Percentiles rank a stretch among this genome's conserved stretches.
These are phyloP conservation scores for Huntiella abstrusa DNA, from an alignment of 2,329 filamentous ascomycete species.

Conservation along the genomic window DNA sequence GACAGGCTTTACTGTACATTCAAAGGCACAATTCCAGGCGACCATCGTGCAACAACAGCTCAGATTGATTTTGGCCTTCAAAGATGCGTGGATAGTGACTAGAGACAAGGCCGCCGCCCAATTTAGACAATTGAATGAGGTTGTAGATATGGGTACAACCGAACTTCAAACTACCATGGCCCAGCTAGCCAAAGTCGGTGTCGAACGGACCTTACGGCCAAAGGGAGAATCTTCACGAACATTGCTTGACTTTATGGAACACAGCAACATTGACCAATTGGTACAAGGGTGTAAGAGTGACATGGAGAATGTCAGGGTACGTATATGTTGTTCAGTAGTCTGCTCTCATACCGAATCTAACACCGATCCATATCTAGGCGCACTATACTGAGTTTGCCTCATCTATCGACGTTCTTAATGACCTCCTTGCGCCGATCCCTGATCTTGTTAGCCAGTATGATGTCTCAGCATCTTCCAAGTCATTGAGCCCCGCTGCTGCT, in stretches of 20 bases:
- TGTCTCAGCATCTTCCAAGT: constrained; percentile 14
- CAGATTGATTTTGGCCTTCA: constrained; percentile 30
- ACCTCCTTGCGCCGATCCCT: constrained; percentile 39
- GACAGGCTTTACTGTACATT: constrained; percentile 54
- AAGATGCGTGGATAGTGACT: constrained; percentile 31
- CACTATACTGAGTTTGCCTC: constrained; percentile 49
- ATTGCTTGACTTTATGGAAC: constrained; percentile 60
- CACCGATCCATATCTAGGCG: too few species aligned
- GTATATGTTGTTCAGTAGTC: constrained; percentile 6
- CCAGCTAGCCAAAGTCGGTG: constrained; percentile 41
- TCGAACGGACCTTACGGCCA: constrained; percentile 45
- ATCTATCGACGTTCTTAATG: constrained; percentile 57
- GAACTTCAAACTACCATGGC: constrained; percentile 48
- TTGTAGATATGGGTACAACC: constrained; percentile 47
- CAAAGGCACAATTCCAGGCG: constrained; percentile 49
- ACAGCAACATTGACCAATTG: constrained; percentile 46
- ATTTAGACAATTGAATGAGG: constrained; percentile 41
- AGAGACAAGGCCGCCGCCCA: constrained; percentile 40
- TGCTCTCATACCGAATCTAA: too few species aligned
- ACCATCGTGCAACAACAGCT: constrained; percentile 40
- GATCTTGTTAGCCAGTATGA: constrained; percentile 3
- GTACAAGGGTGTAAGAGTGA: constrained; percentile 48
- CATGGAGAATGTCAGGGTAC: constrained; percentile 50
- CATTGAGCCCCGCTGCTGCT: constrained; percentile 15
- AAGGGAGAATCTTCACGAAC: constrained; percentile 38